Evolutionary conservation across 345 rosid genomes (phyloP).

Genomic region (Populus davidiana): DNA sequence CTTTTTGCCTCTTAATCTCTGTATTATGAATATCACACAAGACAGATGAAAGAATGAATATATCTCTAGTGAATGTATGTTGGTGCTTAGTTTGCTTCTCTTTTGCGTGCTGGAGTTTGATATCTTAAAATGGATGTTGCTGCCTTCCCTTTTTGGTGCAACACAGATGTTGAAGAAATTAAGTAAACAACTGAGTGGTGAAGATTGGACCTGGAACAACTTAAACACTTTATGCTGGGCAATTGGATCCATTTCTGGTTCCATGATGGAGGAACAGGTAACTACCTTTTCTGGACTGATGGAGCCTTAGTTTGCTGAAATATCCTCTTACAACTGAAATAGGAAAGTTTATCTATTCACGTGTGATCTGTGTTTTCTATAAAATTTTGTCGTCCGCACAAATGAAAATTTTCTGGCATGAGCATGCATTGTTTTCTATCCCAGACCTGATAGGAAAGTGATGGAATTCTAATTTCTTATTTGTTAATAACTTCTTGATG

Average conservation of each 20-base stretch:
- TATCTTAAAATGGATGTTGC: constrained; percentile 1
- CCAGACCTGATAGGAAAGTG: neutral
- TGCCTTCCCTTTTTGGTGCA: constrained; percentile 7
- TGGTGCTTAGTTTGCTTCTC: neutral
- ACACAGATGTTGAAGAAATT: constrained; percentile 92
- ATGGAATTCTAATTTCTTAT: neutral
- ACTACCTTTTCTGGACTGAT: neutral
- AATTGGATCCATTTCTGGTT: constrained; percentile 97
- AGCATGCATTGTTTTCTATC: too few species aligned
- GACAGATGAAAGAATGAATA: neutral
- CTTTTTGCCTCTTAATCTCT: neutral
- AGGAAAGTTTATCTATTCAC: neutral
- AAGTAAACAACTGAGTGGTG: constrained; percentile 89
- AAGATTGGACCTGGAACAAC: constrained; percentile 99
- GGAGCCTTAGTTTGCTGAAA: neutral
- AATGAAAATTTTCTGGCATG: neutral
- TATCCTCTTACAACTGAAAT: neutral
- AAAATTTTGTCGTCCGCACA: neutral
- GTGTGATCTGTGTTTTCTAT: neutral
- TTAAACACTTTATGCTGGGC: constrained; percentile 98
- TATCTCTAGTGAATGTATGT: neutral
- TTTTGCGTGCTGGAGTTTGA: neutral
- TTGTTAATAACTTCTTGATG: neutral
- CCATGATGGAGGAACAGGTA: constrained; percentile 99
- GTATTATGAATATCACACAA: neutral